Evolutionary conservation across 1,284 basidiomycete species (phyloP), one percentile per base, ranked within the genome.

Genomic region (Tilletiopsis washingtonensis): DNA sequence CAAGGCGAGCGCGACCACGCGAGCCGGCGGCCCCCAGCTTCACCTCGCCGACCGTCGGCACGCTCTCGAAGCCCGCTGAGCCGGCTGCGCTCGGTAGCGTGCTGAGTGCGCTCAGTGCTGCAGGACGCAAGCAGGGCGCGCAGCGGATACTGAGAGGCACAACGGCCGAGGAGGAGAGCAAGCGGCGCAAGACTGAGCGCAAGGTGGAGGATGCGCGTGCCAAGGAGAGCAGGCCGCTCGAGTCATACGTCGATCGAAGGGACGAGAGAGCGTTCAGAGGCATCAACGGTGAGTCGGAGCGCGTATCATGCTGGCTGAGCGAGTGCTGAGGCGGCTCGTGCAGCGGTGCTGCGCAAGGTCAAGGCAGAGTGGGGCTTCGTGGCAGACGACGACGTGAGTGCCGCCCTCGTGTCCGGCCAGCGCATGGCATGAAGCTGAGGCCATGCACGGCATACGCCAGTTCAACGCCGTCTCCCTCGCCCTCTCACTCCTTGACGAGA

Each of bases 341-440:
- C n/a, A n/a, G n/a, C n/a, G n/a, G n/a, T 70, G 3, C 53, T 70
- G n/a, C 67, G 69, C 43, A 73, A 73, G 51, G 58, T 67, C n/a
- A 59, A 67, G 47, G 54, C 47, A 14, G 70, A 71, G 40, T 73
- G 70, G 70, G 62, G 56, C 0, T 67, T 69, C 39, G 48, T 73
- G 5, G 58, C 61, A 36, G 62, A 69, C 29, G 67, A 71, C 40
- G 59, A 64, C 37, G n/a, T n/a, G n/a, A n/a, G n/a, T n/a, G n/a
- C n/a, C n/a, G n/a, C n/a, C n/a, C n/a, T n/a, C n/a, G n/a, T n/a
- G n/a, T n/a, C n/a, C n/a, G n/a, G n/a, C n/a, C n/a, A n/a, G n/a
- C n/a, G n/a, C n/a, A n/a, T n/a, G n/a, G n/a, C n/a, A n/a, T n/a
- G n/a, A n/a, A n/a, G n/a, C n/a, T n/a, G n/a, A n/a, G n/a, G n/a